Conservation (phyloP, 139 green algal species). For the Astrephomene gubernaculifera region DNA sequence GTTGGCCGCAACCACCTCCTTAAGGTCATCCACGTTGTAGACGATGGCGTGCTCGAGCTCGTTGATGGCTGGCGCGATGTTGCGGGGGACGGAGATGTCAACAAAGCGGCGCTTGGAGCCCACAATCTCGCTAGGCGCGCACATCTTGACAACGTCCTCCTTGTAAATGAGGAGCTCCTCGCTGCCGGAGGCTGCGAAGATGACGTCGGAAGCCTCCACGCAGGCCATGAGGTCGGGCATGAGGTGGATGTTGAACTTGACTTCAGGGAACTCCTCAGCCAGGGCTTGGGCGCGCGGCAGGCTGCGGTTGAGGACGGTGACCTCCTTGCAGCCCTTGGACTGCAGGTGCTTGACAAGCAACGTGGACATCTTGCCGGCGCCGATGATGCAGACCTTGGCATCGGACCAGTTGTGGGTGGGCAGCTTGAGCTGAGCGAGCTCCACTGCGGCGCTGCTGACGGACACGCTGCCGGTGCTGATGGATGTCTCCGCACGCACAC, state of each 20-base stretch:
- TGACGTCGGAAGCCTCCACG: constrained; percentile 84
- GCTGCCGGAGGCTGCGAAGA: constrained; percentile 93
- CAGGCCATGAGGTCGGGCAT: constrained; percentile 93
- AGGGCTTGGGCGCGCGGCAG: constrained; percentile 90
- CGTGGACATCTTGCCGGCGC: constrained; percentile 97
- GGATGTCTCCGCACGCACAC: constrained; percentile 94
- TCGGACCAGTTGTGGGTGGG: constrained; percentile 86
- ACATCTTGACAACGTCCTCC: constrained; percentile 79
- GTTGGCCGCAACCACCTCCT: constrained; percentile 97
- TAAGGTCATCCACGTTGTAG: constrained; percentile 99
- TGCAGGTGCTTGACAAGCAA: constrained; percentile 98
- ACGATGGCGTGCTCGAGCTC: constrained; percentile 79
- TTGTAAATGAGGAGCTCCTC: constrained; percentile 89
- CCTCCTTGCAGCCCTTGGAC: constrained; percentile 94
- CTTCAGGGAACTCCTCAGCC: constrained; percentile 95
- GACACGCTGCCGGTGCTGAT: constrained; percentile 96
- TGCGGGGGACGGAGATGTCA: constrained; percentile 98
- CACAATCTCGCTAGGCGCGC: constrained; percentile 64
- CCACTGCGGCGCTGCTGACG: constrained; percentile 95
- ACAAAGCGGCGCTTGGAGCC: constrained; percentile 94
- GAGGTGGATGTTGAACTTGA: constrained; percentile 93
- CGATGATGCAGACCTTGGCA: constrained; percentile 94
- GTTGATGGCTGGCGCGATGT: constrained; percentile 90
- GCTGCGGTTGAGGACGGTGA: constrained; percentile 95
- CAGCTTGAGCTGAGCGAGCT: constrained; percentile 98